These are phyloP conservation scores for Panicum virgatum DNA, from an alignment of 202 grass and related monocot species.

Conservation along the genomic window DNA sequence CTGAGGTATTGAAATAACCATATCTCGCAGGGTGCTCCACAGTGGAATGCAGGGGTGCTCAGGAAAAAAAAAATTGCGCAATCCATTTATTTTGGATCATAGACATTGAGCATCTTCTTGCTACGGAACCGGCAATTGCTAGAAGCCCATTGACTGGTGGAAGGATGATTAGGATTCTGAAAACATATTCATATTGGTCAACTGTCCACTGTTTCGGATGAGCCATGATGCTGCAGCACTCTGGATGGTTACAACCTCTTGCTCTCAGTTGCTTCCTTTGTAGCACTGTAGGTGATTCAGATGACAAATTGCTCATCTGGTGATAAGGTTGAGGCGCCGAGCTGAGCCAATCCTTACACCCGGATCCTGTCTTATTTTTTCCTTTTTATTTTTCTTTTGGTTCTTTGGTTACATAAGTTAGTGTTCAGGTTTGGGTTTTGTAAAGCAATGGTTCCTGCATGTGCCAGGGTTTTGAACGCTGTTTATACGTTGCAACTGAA, in stretches of 20 bases:
- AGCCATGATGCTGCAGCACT: background rate
- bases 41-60: background rate
- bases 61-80: background rate
- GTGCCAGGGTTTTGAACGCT: conserved; percentile 31
- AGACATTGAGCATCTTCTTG: background rate
- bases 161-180: background rate
- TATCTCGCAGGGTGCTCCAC: background rate
- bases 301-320: conserved; percentile 32
- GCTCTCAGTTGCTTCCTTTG: conserved; percentile 19
- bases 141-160: background rate
- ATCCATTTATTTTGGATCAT: background rate
- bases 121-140: conserved; percentile 1
- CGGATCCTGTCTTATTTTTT: background rate
- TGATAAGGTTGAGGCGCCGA: background rate
- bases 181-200: conserved; percentile 6
- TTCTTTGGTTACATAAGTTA: conserved; percentile 44
- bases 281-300: conserved; percentile 21
- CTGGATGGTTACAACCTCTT: conserved; percentile 14
- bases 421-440: conserved; percentile 25
- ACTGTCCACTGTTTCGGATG: background rate
- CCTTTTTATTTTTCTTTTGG: background rate
- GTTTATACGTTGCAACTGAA: conserved; percentile 3
- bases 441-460: conserved; percentile 43
- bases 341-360: background rate
- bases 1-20: conserved; percentile 25